Conservation (phyloP, 306 rosid species). For the Prunus mira region DNA sequence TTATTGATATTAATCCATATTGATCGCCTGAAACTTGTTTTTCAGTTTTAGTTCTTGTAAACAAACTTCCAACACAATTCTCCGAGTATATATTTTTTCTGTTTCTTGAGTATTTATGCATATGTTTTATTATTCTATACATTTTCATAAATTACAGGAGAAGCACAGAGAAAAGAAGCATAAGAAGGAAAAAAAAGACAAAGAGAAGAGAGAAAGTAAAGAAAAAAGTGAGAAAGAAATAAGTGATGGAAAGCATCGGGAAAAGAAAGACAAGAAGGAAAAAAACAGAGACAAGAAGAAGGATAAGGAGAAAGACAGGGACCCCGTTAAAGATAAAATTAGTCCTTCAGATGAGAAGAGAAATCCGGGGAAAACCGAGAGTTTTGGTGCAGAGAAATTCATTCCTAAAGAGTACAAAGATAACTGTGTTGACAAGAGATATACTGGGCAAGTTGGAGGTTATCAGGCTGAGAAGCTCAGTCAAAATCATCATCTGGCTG, state of each 20-base stretch:
- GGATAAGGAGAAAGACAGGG: constrained; percentile 48
- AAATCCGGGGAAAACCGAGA: constrained; percentile 37
- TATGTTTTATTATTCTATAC: neutral
- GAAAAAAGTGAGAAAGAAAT: constrained; percentile 77
- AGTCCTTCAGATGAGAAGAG: constrained; percentile 52
- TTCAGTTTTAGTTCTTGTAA: neutral
- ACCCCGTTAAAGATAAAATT: constrained; percentile 43
- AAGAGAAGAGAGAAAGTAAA: constrained; percentile 65
- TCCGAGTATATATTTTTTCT: neutral
- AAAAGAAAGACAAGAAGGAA: constrained; percentile 75
- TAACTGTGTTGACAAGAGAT: constrained; percentile 45
- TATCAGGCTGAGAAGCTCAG: constrained; percentile 53
- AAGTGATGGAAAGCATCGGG: constrained; percentile 63
- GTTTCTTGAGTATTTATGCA: constrained; percentile 9
- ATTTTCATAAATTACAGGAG: constrained; percentile 48
- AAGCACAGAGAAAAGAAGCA: constrained; percentile 61
- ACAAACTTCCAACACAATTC: neutral
- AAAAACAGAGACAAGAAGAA: constrained; percentile 65
- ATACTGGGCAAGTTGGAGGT: constrained; percentile 41
- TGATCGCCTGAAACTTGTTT: neutral
- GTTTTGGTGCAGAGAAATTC: constrained; percentile 37
- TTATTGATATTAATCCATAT: neutral
- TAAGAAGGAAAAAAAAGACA: constrained; percentile 77
- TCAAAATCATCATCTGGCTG: constrained; percentile 46
- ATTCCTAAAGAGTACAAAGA: constrained; percentile 47